Base-by-base conservation (phyloP, 768 basidiomycete species). In the Mycena venus region DNA sequence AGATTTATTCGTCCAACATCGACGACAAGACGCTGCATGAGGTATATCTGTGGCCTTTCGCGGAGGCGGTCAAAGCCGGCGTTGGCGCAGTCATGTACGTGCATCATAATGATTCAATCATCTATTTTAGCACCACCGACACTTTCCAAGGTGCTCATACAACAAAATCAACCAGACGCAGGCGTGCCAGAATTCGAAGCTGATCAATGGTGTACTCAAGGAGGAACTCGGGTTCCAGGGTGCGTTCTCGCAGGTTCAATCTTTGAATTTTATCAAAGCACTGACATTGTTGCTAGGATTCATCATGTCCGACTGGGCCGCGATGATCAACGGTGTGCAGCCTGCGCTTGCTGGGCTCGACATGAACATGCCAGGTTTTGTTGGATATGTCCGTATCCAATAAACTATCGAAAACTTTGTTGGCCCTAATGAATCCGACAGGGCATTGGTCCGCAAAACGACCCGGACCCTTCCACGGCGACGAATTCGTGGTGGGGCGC, bases 221-320 rank as follows among this genome's bases (percentile, higher is more conserved):
- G 81, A 81, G 40, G 88, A 90, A 70, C 81, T 88, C 23, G 88
- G 85, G 31, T 90, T 90, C 80, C 86, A 87, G 64, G 86, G 86
- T 69, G 34, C 23, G 65, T 55, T n/a, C n/a, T n/a, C n/a, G n/a
- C n/a, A 17, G 42, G 14, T 17, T 44, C 19, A 44, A 15, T 17
- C 19, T 17, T 17, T 17, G 14, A 17, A 17, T 15, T 44, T 21
- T 17, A 21, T 44, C 7, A 44, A 21, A 44, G 7, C 25, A 14
- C 17, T 8, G 0, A 15, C 15, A 17, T 55, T 3, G 21, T 25
- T 8, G 15, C 27, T 4, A 71, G 70, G 72, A 10, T 70, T 75
- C 70, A 60, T 73, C 19, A 61, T 77, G 75, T 79, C 82, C 62
- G 90, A 91, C 74, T 91, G 89, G 90, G 73, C 81, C 32, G 89